Conservation (phyloP, 2,329 filamentous ascomycete genomes). For the Cladobotryum mycophilum region DNA sequence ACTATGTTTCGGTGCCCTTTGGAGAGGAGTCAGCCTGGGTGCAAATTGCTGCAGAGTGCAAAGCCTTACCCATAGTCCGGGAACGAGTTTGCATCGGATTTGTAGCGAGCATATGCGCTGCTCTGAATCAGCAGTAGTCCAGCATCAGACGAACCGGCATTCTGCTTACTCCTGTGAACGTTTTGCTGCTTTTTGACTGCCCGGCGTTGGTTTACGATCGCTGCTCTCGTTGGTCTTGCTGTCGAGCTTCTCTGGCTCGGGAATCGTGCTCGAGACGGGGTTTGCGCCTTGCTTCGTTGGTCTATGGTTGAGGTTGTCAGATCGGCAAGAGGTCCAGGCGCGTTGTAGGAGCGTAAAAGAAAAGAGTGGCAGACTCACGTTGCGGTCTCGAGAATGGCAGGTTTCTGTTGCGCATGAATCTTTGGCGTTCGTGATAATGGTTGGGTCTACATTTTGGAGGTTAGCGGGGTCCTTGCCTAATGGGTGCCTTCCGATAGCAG, state of each 20-base stretch:
- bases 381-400: constrained; percentile 5
- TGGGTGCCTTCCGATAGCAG: neutral
- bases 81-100: constrained; percentile 32
- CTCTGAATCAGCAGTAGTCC: constrained; percentile 5
- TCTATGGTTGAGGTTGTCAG: neutral
- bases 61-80: constrained; percentile 37
- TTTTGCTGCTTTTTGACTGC: constrained; percentile 16
- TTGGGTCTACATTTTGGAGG: constrained; percentile 12
- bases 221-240: constrained; percentile 14
- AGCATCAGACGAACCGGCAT: neutral
- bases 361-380: constrained; percentile 2
- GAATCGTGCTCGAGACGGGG: constrained; percentile 1
- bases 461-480: constrained; percentile 10
- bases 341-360: neutral
- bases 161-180: constrained; percentile 27
- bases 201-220: constrained; percentile 1
- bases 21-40: constrained; percentile 16
- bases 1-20: constrained; percentile 18
- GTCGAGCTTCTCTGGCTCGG: constrained; percentile 22
- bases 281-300: constrained; percentile 4
- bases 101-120: constrained; percentile 30
- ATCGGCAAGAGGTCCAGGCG: neutral
- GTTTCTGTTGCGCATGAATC: constrained; percentile 2
- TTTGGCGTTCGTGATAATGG: constrained; percentile 8
- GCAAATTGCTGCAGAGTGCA: neutral